Evolutionary conservation across 2,329 filamentous ascomycete genomes (phyloP), one percentile per base, ranked within the genome.

Genomic region (Lecanicillium sp.): DNA sequence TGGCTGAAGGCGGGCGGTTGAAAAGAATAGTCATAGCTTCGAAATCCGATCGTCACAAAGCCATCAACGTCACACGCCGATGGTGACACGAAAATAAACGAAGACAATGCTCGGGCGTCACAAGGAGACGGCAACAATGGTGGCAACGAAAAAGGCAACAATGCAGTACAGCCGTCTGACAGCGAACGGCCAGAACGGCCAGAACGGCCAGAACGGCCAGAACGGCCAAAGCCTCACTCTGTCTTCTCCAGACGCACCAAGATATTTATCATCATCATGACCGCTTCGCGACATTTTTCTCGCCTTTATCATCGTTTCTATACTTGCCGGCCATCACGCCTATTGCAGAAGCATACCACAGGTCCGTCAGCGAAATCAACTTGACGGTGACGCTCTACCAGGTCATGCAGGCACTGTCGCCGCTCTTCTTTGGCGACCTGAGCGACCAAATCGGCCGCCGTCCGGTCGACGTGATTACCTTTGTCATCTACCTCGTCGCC

Each of bases 401-500:
- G 62, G 69, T 79, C 44, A 70, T 79, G 50, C 75, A 78, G 64
- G 75, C 69, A 20, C 54, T 79, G 3, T 69, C 74, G 1, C 76
- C 76, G 0, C 62, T 68, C 17, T 65, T 78, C 51, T 65, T 76
- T 20, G 74, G 72, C n/a, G 68, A 71, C 47, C 63, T 79, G 15
- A 70, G 71, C 14, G 77, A 79, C 56, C 63, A 58, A 32, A 53
- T 66, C 14, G 75, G 75, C 8, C 65, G 74, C 6, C 66, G 74
- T 3, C 73, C 72, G 0, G 70, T 69, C 2, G 77, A 74, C 52
- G 57, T 75, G 2, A 46, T 72, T 32, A 68, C 64, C 11, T 78
- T 77, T 54, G 50, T 62, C 24, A 63, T 77, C 17, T 77, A 71
- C 52, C 54, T 72, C 2, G 64, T 54, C 2, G 71, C 73, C 24